These are phyloP conservation scores for Ilex asprella DNA, from an alignment of 257 asterid genomes.

Conservation along the genomic window DNA sequence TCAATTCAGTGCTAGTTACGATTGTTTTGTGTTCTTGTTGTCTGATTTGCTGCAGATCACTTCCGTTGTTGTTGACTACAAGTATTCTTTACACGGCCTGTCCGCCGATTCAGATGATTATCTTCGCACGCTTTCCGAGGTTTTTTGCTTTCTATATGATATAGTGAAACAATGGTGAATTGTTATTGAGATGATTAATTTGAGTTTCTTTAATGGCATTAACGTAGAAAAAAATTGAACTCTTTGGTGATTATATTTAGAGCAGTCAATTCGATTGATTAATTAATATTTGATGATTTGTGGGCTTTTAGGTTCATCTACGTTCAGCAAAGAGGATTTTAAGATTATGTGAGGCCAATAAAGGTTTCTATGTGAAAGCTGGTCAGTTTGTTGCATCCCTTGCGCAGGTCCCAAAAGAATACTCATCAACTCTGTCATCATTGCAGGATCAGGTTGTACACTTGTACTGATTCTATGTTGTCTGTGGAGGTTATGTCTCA, in stretches of 20 bases:
- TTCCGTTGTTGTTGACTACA: conserved; percentile 60
- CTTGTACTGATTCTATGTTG: not conserved
- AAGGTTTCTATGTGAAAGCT: conserved; percentile 90
- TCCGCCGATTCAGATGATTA: conserved; percentile 42
- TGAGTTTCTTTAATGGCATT: too few species aligned
- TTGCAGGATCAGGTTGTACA: conserved; percentile 78
- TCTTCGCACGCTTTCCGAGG: conserved; percentile 46
- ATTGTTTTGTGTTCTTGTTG: not conserved
- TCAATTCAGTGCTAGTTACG: not conserved
- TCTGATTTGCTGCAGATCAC: conserved; percentile 36
- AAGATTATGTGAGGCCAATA: conserved; percentile 66
- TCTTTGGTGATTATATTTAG: too few species aligned
- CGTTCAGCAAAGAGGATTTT: conserved; percentile 73
- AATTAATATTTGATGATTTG: conserved; percentile 5
- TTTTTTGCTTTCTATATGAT: conserved; percentile 8
- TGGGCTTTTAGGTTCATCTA: conserved; percentile 53
- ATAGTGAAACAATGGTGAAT: too few species aligned
- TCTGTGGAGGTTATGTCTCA: not conserved
- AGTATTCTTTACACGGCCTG: conserved; percentile 53
- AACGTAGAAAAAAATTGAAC: too few species aligned
- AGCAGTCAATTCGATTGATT: too few species aligned
- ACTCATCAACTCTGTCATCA: conserved; percentile 75
- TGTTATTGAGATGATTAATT: too few species aligned
- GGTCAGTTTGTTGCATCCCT: conserved; percentile 88
- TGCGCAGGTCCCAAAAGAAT: conserved; percentile 82